phyloP scores from a whole-genome alignment of 148 eudicot genomes.

The Rhododendron vialii region DNA sequence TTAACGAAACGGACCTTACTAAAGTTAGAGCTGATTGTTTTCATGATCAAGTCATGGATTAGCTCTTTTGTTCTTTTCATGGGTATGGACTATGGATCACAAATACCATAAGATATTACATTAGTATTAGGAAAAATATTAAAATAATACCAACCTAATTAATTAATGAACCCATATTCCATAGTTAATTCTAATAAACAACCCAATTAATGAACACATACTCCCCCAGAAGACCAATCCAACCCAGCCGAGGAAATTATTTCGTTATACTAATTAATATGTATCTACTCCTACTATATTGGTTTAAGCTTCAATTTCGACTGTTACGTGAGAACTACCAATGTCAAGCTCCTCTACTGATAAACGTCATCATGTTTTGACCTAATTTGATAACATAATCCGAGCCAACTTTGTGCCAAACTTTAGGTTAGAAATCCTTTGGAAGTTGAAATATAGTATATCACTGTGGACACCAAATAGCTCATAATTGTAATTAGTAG shows the following conservation, averaged over 20 bases:
- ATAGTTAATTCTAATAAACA: neutral
- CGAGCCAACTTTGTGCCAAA: conserved; percentile 4
- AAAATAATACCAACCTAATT: neutral
- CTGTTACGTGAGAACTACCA: neutral
- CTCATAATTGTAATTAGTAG: neutral
- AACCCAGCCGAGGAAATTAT: neutral
- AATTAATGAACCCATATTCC: neutral
- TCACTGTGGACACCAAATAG: neutral
- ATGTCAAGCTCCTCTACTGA: neutral
- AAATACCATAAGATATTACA: neutral
- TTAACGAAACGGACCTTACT: no score
- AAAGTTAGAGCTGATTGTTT: neutral
- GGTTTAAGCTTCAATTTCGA: neutral
- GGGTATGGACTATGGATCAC: neutral
- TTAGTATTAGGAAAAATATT: neutral
- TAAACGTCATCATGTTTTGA: neutral
- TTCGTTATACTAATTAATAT: neutral
- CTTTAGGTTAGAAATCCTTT: neutral
- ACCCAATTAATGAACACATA: neutral
- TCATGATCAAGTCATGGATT: neutral
- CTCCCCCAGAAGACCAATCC: neutral
- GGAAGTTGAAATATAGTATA: neutral
- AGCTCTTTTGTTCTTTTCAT: neutral
- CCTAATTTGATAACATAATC: neutral
- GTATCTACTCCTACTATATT: neutral